These are phyloP conservation scores for Eucalyptus sp. DNA, from an alignment of 345 rosid genomes.

Conservation along the genomic window DNA sequence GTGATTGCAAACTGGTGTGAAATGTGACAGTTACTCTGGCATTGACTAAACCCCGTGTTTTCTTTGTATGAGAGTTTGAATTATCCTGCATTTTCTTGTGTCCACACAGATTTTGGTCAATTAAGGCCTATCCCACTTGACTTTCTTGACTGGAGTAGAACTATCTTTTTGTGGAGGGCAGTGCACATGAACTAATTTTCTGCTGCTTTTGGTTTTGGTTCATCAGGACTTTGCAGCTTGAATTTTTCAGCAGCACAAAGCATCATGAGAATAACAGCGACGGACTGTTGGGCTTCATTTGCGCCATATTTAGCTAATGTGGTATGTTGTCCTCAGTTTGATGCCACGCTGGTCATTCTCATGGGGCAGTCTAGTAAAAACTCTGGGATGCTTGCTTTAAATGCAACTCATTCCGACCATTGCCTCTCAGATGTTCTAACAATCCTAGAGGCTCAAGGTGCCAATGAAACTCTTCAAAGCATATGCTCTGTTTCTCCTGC, in stretches of 20 bases:
- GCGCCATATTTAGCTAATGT: constrained; percentile 49
- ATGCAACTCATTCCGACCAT: constrained; percentile 19
- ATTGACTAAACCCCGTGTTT: not conserved
- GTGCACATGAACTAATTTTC: not conserved
- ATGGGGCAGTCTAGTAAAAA: constrained; percentile 39
- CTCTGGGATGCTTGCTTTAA: constrained; percentile 30
- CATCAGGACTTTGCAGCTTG: constrained; percentile 33
- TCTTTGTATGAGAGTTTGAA: not conserved
- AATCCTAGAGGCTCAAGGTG: constrained; percentile 42
- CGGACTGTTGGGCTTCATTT: constrained; percentile 37
- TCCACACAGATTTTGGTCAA: not conserved
- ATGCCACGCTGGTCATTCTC: constrained; percentile 39
- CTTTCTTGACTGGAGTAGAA: not conserved
- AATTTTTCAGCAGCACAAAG: constrained; percentile 31
- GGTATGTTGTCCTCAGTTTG: constrained; percentile 55
- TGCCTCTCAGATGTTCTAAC: constrained; percentile 47
- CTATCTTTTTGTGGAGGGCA: not conserved
- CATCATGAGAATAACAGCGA: constrained; percentile 29
- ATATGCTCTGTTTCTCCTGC: constrained; percentile 31
- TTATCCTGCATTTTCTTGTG: not conserved
- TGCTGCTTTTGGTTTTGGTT: not conserved
- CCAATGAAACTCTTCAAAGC: constrained; percentile 13
- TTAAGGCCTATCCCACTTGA: not conserved
- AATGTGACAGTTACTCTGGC: not conserved
- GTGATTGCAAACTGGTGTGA: not conserved